Conservation (phyloP, 2,329 filamentous ascomycete genomes). For the Trichoderma citrinoviride region DNA sequence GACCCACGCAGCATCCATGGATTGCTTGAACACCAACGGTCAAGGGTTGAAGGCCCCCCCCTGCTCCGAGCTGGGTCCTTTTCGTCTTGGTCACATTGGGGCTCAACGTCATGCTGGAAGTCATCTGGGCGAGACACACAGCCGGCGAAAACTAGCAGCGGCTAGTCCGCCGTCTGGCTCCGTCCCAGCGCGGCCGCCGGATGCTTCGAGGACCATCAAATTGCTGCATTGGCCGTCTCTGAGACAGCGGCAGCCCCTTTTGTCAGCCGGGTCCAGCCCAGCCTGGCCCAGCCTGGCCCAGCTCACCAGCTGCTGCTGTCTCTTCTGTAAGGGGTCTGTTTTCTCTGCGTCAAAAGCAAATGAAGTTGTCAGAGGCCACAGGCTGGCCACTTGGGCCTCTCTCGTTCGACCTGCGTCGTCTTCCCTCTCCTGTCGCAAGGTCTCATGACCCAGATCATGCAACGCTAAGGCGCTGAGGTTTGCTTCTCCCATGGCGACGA, state of each 20-base stretch:
- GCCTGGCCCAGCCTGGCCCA: background rate
- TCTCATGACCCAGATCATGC: conserved; percentile 34
- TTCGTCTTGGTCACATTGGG: conserved; percentile 24
- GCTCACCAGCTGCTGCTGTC: background rate
- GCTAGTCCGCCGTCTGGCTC: background rate
- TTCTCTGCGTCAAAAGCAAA: background rate
- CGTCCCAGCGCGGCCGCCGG: background rate
- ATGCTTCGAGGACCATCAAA: conserved; percentile 3
- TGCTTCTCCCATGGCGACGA: conserved; percentile 17
- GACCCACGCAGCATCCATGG: conserved; percentile 6
- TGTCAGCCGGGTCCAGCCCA: background rate
- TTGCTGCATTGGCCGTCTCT: conserved; percentile 10
- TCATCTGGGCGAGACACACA: conserved; percentile 19
- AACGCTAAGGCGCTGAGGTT: conserved; percentile 30
- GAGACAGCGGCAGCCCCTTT: background rate
- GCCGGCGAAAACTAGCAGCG: conserved; percentile 9
- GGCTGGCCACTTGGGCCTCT: background rate
- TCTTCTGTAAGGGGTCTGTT: background rate
- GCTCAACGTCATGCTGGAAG: conserved; percentile 27
- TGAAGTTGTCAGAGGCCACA: background rate
- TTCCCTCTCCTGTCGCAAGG: conserved; percentile 21
- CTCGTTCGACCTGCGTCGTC: background rate
- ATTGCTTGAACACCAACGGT: conserved; percentile 13
- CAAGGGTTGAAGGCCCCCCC: conserved; percentile 12
- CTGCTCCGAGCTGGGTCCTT: conserved; percentile 18